phyloP scores from a whole-genome alignment of 2,329 filamentous ascomycete species.

The Fusarium tupiense region DNA sequence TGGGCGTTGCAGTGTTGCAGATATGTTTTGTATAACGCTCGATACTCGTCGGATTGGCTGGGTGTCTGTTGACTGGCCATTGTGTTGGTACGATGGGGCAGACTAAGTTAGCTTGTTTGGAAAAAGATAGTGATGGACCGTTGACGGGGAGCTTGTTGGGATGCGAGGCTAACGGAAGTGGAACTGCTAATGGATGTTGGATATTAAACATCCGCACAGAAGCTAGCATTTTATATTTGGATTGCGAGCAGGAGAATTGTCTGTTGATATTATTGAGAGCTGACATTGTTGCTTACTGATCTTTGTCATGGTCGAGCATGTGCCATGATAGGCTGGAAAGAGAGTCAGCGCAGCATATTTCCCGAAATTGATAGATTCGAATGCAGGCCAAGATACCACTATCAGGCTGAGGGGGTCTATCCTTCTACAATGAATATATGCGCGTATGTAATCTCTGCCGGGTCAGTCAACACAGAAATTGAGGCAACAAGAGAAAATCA shows the following conservation, averaged over 20 bases:
- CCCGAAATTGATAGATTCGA: rapidly evolving
- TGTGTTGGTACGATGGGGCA: not conserved
- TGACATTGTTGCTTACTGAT: not conserved
- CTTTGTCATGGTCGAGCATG: not conserved
- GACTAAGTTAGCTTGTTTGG: not conserved
- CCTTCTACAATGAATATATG: too few relatives aligned
- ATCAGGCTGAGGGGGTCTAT: too few relatives aligned
- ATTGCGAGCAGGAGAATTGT: rapidly evolving
- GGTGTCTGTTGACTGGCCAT: not conserved
- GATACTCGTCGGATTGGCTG: not conserved
- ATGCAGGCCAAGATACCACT: not conserved
- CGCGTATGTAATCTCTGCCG: not conserved
- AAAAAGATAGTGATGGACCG: not conserved
- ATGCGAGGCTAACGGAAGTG: not conserved
- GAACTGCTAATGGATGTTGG: not conserved
- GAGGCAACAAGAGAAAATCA: too few relatives aligned
- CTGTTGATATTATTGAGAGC: not conserved
- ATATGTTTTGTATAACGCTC: not conserved
- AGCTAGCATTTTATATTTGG: not conserved
- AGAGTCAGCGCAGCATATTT: not conserved
- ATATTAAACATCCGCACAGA: not conserved
- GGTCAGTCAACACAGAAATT: not conserved
- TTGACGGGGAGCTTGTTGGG: not conserved
- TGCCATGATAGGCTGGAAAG: not conserved
- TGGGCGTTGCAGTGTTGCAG: slow-evolving; percentile 13